Base-by-base conservation (phyloP, 2,329 filamentous ascomycete genomes). In the Dactylonectria estremocensis region DNA sequence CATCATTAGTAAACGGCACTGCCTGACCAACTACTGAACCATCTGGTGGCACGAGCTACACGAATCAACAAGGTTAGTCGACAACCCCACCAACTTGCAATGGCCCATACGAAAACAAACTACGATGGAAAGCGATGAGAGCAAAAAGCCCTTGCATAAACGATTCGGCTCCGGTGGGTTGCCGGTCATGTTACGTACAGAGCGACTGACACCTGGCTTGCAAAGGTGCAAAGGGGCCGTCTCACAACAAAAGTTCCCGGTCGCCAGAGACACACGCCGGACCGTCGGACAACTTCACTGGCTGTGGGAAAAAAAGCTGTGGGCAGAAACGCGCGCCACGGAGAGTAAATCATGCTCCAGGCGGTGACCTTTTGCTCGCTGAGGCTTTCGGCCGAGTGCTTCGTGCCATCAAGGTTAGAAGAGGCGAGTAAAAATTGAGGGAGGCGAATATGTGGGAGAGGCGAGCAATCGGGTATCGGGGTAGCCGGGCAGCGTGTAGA, bases 161-260 rank as follows among this genome's bases (percentile, higher is more conserved):
- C 52, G 48, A 61, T 56, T 56, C 61, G 43, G 56, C 63, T 56
- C 63, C 22, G 28, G 24, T 22, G 43, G 24, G 49, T 56, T 40
- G 35, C n/a, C 63, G 46, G 63, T 49, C 53, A 46, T 48, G 43
- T 22, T 67, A 67, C 55, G 50, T 60, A 60, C 55, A 16, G 24
- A 63, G 45, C 40, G 49, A 53, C 60, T 50, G 65, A 37, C 31
- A 64, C n/a, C 18, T 49, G 49, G 49, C 24, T 49, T 37, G 35
- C 37, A 59, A 46, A 60, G 55, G 54, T 37, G 35, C 37, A 59
- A 46, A 60, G 55, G 48, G 45, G 59, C 60, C 28, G 49, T 50
- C 40, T 53, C 22, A 43, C 49, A 53, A 56, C 61, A 67, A 67
- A 67, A 64, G 61, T 67, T 64, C 61, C 61, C 58, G 22, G 53